These are phyloP conservation scores for Penicillium flavigenum DNA, from an alignment of 495 filamentous ascomycete genomes.

Conservation along the genomic window DNA sequence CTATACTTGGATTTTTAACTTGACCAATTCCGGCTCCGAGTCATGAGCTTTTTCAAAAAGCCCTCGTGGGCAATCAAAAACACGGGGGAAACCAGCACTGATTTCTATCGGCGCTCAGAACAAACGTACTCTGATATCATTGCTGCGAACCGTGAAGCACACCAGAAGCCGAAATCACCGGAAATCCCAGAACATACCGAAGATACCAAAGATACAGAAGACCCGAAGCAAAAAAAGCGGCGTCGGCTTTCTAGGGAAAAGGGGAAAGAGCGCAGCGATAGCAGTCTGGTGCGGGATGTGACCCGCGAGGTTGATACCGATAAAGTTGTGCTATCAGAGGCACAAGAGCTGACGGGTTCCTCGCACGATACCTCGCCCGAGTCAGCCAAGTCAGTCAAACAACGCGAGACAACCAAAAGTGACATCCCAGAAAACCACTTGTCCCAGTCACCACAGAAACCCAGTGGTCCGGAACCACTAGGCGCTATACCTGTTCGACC, in stretches of 20 bases:
- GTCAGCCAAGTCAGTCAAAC: background rate
- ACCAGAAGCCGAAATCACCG: conserved; percentile 25
- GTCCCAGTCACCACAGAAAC: background rate
- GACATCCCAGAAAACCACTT: background rate
- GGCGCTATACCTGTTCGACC: background rate
- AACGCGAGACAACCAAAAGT: background rate
- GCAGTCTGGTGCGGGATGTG: background rate
- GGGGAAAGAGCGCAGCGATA: background rate
- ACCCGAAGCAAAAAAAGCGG: conserved; percentile 9
- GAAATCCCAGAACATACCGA: background rate
- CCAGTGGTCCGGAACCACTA: background rate
- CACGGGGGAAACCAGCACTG: conserved; percentile 45
- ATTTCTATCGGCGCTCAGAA: conserved; percentile 67
- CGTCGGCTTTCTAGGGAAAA: conserved; percentile 8
- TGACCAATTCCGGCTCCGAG: background rate
- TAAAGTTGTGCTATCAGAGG: background rate
- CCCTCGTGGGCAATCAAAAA: conserved; percentile 54
- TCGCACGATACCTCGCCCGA: background rate
- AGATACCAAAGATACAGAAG: conserved; percentile 1
- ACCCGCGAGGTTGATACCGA: background rate
- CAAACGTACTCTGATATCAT: conserved; percentile 61
- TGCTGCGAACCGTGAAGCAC: conserved; percentile 49
- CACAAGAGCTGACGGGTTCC: background rate
- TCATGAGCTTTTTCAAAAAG: conserved; percentile 65
- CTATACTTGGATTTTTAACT: background rate